These are phyloP conservation scores for Brassica balearica DNA, from an alignment of 441 rosid genomes.

Conservation along the genomic window DNA sequence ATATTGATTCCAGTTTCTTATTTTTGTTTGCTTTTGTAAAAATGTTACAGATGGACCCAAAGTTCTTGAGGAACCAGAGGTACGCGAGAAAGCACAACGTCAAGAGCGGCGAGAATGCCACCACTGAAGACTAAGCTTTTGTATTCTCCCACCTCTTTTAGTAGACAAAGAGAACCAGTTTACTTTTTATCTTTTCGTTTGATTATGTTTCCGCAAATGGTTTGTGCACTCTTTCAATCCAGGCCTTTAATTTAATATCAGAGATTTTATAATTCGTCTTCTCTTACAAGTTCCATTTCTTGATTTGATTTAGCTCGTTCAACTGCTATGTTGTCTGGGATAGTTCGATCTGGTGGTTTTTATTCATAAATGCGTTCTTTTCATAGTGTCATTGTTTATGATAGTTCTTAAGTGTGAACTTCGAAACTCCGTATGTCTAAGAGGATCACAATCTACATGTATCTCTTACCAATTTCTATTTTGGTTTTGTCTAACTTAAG, in stretches of 20 bases:
- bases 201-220: slow-evolving; percentile 26
- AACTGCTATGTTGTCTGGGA: too few species aligned
- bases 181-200: neutral
- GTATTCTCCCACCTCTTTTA: neutral
- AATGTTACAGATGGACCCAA: slow-evolving; percentile 86
- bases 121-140: slow-evolving; percentile 45
- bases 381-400: too few species aligned
- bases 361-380: too few species aligned
- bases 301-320: neutral
- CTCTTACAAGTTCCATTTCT: neutral
- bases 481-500: too few species aligned
- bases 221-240: neutral
- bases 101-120: slow-evolving; percentile 61
- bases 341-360: too few species aligned
- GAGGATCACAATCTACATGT: too few species aligned
- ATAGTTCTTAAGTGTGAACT: too few species aligned
- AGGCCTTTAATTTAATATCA: neutral
- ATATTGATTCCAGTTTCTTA: too few species aligned
- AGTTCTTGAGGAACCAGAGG: slow-evolving; percentile 99
- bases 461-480: too few species aligned
- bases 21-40: too few species aligned
- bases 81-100: slow-evolving; percentile 98
- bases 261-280: neutral
- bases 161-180: neutral
- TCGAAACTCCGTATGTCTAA: too few species aligned